Conservation (phyloP, 2,329 filamentous ascomycete species). For the Neonectria coccinea region DNA sequence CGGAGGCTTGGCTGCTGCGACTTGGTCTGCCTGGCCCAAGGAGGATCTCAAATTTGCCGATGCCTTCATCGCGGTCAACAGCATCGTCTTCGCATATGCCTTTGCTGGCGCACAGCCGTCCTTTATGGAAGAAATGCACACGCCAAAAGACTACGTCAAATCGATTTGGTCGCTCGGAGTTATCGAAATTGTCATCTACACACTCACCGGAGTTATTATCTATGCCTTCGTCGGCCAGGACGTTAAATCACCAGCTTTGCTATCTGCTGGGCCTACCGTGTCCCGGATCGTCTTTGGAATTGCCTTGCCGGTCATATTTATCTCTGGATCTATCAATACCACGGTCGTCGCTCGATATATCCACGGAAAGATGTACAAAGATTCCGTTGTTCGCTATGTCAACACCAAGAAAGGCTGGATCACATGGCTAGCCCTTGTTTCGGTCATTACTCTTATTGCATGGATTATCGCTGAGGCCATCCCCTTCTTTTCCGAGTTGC, state of each 20-base stretch:
- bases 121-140: conserved; percentile 7
- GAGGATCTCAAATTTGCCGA: background rate
- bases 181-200: background rate
- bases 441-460: background rate
- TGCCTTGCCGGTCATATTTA: background rate
- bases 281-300: conserved; percentile 4
- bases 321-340: conserved; percentile 5
- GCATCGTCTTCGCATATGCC: conserved; percentile 5
- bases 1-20: background rate
- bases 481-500: conserved; percentile 4
- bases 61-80: conserved; percentile 2
- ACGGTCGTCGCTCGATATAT: background rate
- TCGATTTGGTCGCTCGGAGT: conserved; percentile 3
- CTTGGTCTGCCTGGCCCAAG: conserved; percentile 6
- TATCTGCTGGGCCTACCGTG: background rate
- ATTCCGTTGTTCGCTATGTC: conserved; percentile 6
- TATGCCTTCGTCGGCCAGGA: conserved; percentile 7
- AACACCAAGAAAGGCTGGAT: conserved; percentile 9
- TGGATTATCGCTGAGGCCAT: conserved; percentile 6
- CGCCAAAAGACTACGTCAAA: conserved; percentile 4
- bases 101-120: conserved; percentile 5
- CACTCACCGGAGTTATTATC: background rate
- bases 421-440: background rate
- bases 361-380: background rate
- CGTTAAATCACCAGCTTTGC: background rate